A percentile compares a stretch with the other conserved stretches of the same genome.
Evolutionary conservation across 225 moss, liverwort and hornwort species (phyloP).

Genomic region (Bryum argenteum): DNA sequence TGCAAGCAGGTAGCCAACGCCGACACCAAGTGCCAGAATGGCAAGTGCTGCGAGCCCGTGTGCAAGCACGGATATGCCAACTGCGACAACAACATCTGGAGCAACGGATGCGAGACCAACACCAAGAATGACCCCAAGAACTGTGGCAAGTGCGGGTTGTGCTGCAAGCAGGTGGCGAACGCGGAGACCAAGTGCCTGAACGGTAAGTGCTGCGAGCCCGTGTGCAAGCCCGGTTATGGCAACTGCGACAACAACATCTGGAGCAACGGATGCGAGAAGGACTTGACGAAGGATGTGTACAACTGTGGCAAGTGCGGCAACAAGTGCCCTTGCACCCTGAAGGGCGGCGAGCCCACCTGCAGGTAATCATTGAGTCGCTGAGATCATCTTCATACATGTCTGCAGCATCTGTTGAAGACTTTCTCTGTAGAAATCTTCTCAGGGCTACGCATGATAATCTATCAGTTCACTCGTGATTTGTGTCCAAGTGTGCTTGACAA

Average conservation of each 20-base stretch:
- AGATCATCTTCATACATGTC: too few relatives aligned
- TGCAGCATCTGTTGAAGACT: too few relatives aligned
- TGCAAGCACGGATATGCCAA: slow-evolving; percentile 10
- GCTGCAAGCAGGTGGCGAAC: not conserved
- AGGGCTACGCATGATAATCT: too few relatives aligned
- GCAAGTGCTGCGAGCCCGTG: slow-evolving; percentile 6
- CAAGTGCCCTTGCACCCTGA: not conserved
- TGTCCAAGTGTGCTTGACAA: not conserved
- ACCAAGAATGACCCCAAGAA: not conserved
- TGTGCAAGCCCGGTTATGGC: slow-evolving; percentile 17
- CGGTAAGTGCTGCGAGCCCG: slow-evolving; percentile 12
- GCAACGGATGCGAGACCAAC: slow-evolving; percentile 21
- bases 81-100: not conserved
- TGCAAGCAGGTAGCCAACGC: not conserved
- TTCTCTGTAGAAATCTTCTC: too few relatives aligned
- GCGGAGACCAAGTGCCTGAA: not conserved
- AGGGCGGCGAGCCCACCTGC: slow-evolving; percentile 32
- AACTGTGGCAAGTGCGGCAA: slow-evolving; percentile 11
- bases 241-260: slow-evolving; percentile 29
- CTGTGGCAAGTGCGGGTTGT: slow-evolving; percentile 13
- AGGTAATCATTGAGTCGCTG: not conserved
- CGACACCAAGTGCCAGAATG: not conserved
- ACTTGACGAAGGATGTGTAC: not conserved
- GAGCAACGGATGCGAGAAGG: slow-evolving; percentile 33
- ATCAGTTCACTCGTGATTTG: not conserved